phyloP scores from a whole-genome alignment of 2,329 filamentous ascomycete species.

The Orbilia ellipsospora region DNA sequence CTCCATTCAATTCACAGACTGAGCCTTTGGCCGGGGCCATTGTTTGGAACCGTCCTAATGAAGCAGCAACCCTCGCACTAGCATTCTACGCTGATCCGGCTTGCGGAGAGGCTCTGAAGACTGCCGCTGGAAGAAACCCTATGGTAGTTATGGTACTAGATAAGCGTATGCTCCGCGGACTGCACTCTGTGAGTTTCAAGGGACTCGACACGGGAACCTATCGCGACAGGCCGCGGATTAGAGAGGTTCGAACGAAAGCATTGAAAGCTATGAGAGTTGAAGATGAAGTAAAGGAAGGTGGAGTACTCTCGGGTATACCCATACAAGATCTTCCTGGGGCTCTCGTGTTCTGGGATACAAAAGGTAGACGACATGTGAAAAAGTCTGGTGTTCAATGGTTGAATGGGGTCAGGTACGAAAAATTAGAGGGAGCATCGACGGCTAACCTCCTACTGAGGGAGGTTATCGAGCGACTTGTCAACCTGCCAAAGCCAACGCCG shows the following conservation, averaged over 20 bases:
- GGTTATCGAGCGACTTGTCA: conserved; percentile 19
- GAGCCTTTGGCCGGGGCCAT: conserved; percentile 15
- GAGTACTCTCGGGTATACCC: conserved; percentile 10
- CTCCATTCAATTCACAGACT: no score
- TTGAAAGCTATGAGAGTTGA: conserved; percentile 8
- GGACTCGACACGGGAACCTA: background rate
- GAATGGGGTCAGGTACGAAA: conserved; percentile 33
- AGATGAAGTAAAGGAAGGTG: background rate
- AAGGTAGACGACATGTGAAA: background rate
- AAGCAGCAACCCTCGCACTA: conserved; percentile 11
- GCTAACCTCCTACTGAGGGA: conserved; percentile 23
- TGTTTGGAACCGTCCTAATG: conserved; percentile 39
- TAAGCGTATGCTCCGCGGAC: conserved; percentile 11
- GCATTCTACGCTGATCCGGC: conserved; percentile 20
- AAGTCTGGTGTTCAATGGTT: conserved; percentile 5
- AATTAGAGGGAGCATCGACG: background rate
- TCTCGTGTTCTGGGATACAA: conserved; percentile 25
- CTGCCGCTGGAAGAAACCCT: background rate
- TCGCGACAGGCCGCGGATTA: background rate
- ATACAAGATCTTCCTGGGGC: conserved; percentile 15
- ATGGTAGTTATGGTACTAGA: conserved; percentile 28
- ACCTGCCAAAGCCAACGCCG: background rate
- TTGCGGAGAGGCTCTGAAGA: background rate
- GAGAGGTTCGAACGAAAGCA: background rate
- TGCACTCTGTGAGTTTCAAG: conserved; percentile 34